A percentile compares a stretch with the other conserved stretches of the same genome.
Evolutionary conservation across 2,329 filamentous ascomycete genomes (phyloP).

Genomic region (Seiridium cupressi): DNA sequence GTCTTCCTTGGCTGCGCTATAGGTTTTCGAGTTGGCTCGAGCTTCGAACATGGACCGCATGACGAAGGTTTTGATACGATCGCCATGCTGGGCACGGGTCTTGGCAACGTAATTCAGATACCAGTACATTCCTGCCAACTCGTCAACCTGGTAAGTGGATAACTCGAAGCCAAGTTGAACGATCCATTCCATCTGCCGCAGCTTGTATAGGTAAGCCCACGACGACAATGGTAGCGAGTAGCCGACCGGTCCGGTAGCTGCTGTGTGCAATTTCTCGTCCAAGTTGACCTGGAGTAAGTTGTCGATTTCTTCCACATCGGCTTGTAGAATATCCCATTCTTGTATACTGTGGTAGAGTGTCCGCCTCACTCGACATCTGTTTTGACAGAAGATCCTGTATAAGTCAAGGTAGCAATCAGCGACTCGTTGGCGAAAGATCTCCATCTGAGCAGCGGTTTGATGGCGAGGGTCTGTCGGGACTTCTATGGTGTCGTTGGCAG

Average conservation of each 20-base stretch:
- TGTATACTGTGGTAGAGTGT: slow-evolving; percentile 81
- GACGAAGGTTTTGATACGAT: slow-evolving; percentile 70
- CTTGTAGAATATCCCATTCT: slow-evolving; percentile 82
- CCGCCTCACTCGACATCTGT: slow-evolving; percentile 83
- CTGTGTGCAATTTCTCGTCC: slow-evolving; percentile 57
- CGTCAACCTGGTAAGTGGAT: slow-evolving; percentile 82
- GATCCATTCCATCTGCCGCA: slow-evolving; percentile 83
- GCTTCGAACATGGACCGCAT: slow-evolving; percentile 35
- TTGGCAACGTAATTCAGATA: slow-evolving; percentile 75
- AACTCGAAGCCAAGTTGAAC: slow-evolving; percentile 94
- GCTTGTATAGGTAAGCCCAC: slow-evolving; percentile 88
- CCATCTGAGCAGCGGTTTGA: slow-evolving; percentile 71
- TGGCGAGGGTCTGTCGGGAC: slow-evolving; percentile 71
- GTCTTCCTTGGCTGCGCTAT: slow-evolving; percentile 32
- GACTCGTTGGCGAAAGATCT: slow-evolving; percentile 60
- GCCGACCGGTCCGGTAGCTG: slow-evolving; percentile 34
- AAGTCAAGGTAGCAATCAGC: slow-evolving; percentile 78
- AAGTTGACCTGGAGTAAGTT: slow-evolving; percentile 60
- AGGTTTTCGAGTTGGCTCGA: slow-evolving; percentile 14
- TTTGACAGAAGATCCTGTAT: slow-evolving; percentile 82
- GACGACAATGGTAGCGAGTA: slow-evolving; percentile 75
- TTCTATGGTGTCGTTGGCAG: slow-evolving; percentile 74
- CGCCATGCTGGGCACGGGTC: slow-evolving; percentile 65
- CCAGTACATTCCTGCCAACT: slow-evolving; percentile 88
- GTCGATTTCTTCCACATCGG: slow-evolving; percentile 78